Base-by-base conservation (phyloP, 768 basidiomycete species). In the Tylopilus balloui region DNA sequence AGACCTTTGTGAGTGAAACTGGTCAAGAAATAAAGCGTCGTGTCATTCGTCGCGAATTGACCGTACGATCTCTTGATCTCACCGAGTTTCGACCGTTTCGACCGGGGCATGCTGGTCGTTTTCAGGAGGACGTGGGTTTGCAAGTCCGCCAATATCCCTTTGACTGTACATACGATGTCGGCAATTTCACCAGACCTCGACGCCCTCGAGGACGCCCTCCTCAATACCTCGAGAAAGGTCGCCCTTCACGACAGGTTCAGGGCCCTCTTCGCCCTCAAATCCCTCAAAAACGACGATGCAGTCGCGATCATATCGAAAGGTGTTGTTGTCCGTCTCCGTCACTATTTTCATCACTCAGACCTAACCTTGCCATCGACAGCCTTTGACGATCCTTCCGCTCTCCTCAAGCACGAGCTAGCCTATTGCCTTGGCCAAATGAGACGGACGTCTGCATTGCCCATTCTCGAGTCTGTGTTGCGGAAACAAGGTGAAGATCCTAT, bases 401-500 rank as follows among this genome's bases (percentile, higher is more conserved):
- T 99, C 51, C 77, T 99, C 27, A 97, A 97, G 62, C 96, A 99
- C 66, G 96, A 99, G 63, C 78, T 99, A 2, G 96, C 96, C 1
- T 99, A 98, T 66, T 94, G 92, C 61, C 78, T 99, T 3, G 96
- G 96, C 0, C 96, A 99, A 69, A 87, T 94, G 70, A 84, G 84
- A 57, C 77, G 77, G 27, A 59, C 72, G 0, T 73, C 75, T 3
- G 96, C 95, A 0, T 73, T 98, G 11, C 85, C 92, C 6, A 77
- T 78, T 15, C 80, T 99, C 5, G 86, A 90, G 63, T 68, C 72
- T 3, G 88, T 94, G 5, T 76, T 99, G 31, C 73, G 78, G 53
- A 75, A 92, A 61, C 63, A 66, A 34, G 62, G 73, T 15, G 86
- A 94, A 64, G 88, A 95, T 66, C 85, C 92, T 0, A 99, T 99